These are phyloP conservation scores for Moricandia arvensis DNA, from an alignment of 345 rosid species.

Conservation along the genomic window DNA sequence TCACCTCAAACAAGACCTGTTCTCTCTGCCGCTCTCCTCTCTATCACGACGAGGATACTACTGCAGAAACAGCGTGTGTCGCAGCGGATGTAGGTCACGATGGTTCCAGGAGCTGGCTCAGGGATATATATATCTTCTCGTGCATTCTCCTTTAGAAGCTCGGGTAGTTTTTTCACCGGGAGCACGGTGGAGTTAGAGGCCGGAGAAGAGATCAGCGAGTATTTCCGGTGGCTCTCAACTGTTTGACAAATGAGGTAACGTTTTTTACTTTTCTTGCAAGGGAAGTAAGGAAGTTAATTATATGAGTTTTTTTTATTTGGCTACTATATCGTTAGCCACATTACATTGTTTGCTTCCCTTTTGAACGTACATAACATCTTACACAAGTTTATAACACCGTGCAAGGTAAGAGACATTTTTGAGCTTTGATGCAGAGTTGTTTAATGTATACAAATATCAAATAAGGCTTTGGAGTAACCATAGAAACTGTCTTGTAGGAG, in stretches of 20 bases:
- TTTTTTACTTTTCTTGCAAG: background rate
- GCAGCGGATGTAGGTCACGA: slow-evolving; percentile 47
- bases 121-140: slow-evolving; percentile 61
- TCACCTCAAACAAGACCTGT: slow-evolving; percentile 59
- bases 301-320: background rate
- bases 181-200: slow-evolving; percentile 53
- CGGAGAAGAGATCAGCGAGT: slow-evolving; percentile 79
- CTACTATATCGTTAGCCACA: background rate
- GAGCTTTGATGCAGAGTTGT: background rate
- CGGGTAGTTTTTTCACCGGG: slow-evolving; percentile 63
- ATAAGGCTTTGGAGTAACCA: background rate
- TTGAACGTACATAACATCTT: background rate
- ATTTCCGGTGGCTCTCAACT: slow-evolving; percentile 75
- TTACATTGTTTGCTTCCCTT: background rate
- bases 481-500: background rate
- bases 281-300: background rate
- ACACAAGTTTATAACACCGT: background rate
- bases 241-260: slow-evolving; percentile 35
- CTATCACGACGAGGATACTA: background rate
- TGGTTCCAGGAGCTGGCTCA: slow-evolving; percentile 65
- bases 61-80: slow-evolving; percentile 17
- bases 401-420: background rate
- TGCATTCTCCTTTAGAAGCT: slow-evolving; percentile 57
- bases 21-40: slow-evolving; percentile 77
- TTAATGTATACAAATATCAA: background rate